These are phyloP conservation scores for Aspergillus bertholletiae DNA, from an alignment of 495 filamentous ascomycete species.

Conservation along the genomic window DNA sequence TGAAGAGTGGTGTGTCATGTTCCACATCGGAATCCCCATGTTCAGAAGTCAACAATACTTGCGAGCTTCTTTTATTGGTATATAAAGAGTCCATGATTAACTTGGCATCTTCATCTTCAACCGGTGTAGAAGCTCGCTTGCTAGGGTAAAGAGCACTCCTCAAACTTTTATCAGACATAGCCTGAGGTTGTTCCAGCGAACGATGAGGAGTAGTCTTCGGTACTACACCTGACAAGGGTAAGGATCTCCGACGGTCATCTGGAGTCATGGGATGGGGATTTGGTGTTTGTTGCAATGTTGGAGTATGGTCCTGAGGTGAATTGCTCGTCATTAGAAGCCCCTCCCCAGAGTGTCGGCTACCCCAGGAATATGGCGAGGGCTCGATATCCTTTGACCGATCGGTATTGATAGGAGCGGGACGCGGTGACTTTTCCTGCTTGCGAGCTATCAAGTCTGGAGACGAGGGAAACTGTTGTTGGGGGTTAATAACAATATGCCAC, in stretches of 20 bases:
- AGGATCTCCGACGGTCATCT: conserved; percentile 15
- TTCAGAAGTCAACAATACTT: conserved; percentile 22
- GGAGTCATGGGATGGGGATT: conserved; percentile 2
- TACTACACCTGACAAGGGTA: conserved; percentile 22
- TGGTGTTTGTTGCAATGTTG: background rate
- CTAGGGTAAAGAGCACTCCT: conserved; percentile 45
- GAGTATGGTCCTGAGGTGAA: conserved; percentile 17
- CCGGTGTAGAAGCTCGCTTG: conserved; percentile 38
- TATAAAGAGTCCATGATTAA: conserved; percentile 60
- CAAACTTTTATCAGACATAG: conserved; percentile 36
- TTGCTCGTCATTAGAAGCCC: conserved; percentile 44
- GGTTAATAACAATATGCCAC: background rate
- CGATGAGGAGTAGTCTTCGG: conserved; percentile 36
- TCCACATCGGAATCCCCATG: conserved; percentile 22
- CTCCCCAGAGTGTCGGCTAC: conserved; percentile 62
- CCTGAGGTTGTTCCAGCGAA: conserved; percentile 28
- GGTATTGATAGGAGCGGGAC: conserved; percentile 55
- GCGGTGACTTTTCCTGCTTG: conserved; percentile 18
- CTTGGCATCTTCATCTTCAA: conserved; percentile 67
- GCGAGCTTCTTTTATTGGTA: conserved; percentile 33
- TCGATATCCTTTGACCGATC: conserved; percentile 54
- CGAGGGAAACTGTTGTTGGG: conserved; percentile 20
- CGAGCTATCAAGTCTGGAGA: conserved; percentile 17
- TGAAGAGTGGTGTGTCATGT: conserved; percentile 49
- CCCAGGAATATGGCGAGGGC: conserved; percentile 64